Conservation (phyloP, 1,284 basidiomycete species). For the Takashimella tepidaria region DNA sequence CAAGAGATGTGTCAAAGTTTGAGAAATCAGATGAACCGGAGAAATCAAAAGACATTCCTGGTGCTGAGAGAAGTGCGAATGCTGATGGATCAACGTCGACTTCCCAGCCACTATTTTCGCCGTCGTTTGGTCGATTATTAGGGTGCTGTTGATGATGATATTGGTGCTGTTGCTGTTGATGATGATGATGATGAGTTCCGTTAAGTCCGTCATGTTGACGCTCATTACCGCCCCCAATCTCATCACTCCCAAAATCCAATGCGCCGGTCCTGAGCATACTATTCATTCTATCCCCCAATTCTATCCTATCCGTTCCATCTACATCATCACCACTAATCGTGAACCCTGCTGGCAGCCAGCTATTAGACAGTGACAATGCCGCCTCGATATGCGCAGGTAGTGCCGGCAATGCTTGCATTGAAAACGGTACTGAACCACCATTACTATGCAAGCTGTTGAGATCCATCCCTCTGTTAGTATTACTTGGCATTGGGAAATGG, state of each 20-base stretch:
- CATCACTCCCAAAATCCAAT: too few species aligned
- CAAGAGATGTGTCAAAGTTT: not conserved
- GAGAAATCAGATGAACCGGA: not conserved
- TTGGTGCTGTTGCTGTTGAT: conserved; percentile 1
- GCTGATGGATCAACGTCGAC: not conserved
- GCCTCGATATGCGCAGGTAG: conserved; percentile 11
- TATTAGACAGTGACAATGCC: not conserved
- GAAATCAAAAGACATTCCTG: not conserved
- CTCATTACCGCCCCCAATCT: not conserved
- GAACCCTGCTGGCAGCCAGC: not conserved
- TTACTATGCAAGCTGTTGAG: not conserved
- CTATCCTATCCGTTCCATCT: not conserved
- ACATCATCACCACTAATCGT: not conserved
- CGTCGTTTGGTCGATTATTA: not conserved
- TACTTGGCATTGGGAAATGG: conserved; percentile 1
- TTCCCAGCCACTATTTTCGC: not conserved
- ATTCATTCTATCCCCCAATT: not conserved
- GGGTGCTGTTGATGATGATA: not conserved
- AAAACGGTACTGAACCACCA: not conserved
- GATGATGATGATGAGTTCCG: not conserved
- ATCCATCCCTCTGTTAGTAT: not conserved
- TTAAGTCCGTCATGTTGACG: not conserved
- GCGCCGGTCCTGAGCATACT: too few species aligned
- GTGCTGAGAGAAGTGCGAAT: not conserved
- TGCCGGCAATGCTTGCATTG: not conserved